Evolutionary conservation across 805 yeast genomes (phyloP), one percentile per base, ranked within the genome.

Genomic region (Yamadazyma phyllophila): DNA sequence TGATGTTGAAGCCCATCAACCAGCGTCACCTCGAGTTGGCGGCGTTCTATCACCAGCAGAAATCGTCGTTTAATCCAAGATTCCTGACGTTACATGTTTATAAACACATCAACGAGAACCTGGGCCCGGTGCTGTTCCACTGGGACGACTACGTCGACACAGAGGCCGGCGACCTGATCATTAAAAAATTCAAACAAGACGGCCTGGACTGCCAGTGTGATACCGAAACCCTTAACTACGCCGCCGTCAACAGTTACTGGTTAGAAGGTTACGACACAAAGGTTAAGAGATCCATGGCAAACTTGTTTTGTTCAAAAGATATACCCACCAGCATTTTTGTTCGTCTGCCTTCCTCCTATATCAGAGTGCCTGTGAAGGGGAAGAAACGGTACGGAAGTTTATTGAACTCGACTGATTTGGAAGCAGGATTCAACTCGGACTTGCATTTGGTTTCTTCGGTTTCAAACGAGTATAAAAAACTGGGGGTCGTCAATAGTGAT

Each of bases 131-230:
- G 11, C 11, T 14, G 14, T 36, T 26, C 46, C 73, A 68, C 52
- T 68, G 73, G 73, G 73, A 68, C 47, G 71, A 68, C 49, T 67
- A 71, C 68, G 56, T 64, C 16, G 73, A 66, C 44, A 45, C 62
- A 29, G 45, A 49, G 12, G 60, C 64, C 6, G 70, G 56, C 0
- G 46, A 61, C 39, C 11, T 46, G 10, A 33, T 60, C 3, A 46
- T 68, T 13, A 48, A 50, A 15, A 30, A 43, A 10, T 56, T 50
- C 27, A 50, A 65, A 24, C 33, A 37, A 7, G 26, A 39, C 3
- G 43, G 39, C 32, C 52, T 61, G 15, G 52, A 50, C 4, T 69
- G 68, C 3, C 10, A 39, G 20, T 67, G 73, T 45, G 62, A 57
- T 26, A 38, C 41, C n/a, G 37, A 37, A 8, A 36, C 63, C 16